Base-by-base conservation (phyloP, 164 flowering plant genomes). In the Paratinospora sagittata region DNA sequence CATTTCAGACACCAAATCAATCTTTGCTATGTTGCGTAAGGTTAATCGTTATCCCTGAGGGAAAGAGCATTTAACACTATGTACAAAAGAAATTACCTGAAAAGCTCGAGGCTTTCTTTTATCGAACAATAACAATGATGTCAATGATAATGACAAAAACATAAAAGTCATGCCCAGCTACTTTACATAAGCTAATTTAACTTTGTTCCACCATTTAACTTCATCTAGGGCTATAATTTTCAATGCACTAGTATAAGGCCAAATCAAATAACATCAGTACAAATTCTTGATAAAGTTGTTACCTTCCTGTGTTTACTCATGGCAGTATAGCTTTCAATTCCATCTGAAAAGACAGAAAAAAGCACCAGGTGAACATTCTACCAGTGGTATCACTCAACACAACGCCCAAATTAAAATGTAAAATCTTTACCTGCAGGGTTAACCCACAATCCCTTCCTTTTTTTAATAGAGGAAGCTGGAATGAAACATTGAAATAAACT, bases 241-340 rank as follows among this genome's bases (percentile, higher is more conserved):
- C 57, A 49, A 19, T 49, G 57, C 57, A 14, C 21, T 49, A 49
- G n/a, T 4, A 39, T 11, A 3, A 39, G 43, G 43, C 57, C 57
- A 49, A 19, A 49, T 16, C 19, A 49, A 49, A 19, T 39, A 65
- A 65, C 41, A 34, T 14, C 21, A 65, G 24, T 3, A 34, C 52
- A 30, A 37, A 19, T 47, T 27, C 41, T 41, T 65, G n/a, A 23
- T 26, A 36, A 57, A 64, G 55, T 26, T 27, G 30, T 30, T 78
- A 87, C 93, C 90, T 81, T 86, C 72, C 72, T 80, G 43, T 63
- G 41, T 75, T 82, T 78, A 70, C 74, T 84, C 57, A 72, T 68
- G 63, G 76, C 80, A n/a, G 68, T 6, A 72, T 80, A 79, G 70
- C 67, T 75, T 63, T 77, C 78, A 71, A 66, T 78, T 57, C 72